Evolutionary conservation across 352 stramenopile genomes (phyloP).

Genomic region (Thraustochytrium sp.): DNA sequence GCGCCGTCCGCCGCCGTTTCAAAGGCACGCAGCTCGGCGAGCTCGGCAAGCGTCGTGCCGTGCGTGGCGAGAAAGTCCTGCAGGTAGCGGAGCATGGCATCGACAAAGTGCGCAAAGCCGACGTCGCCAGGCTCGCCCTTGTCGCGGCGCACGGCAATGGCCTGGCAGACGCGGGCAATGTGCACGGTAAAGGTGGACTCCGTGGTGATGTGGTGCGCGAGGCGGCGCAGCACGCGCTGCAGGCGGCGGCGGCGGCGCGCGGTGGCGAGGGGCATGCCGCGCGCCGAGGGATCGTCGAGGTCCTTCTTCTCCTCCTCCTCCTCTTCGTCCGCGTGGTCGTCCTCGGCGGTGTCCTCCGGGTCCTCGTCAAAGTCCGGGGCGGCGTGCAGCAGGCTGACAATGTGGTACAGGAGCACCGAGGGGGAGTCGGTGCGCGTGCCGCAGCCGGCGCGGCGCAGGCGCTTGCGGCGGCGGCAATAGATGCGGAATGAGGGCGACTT

Average conservation of each 20-base stretch:
- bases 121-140: slow-evolving; percentile 3
- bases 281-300: too few species aligned
- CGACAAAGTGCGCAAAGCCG: background rate
- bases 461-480: slow-evolving; percentile 34
- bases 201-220: background rate
- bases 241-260: too few species aligned
- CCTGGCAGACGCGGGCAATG: background rate
- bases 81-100: background rate
- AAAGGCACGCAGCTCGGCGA: slow-evolving; percentile 3
- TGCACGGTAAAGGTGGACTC: background rate
- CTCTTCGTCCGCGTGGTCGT: too few species aligned
- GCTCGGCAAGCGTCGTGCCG: background rate
- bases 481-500: background rate
- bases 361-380: background rate
- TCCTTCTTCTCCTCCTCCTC: too few species aligned
- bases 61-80: slow-evolving; percentile 1
- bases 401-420: background rate
- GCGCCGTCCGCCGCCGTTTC: too few species aligned
- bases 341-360: too few species aligned
- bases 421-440: background rate
- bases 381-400: background rate
- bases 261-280: background rate
- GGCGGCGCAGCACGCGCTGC: background rate
- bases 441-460: background rate
- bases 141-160: slow-evolving; percentile 20